Evolutionary conservation across 257 asterid species (phyloP).

Genomic region (Mentha longifolia): DNA sequence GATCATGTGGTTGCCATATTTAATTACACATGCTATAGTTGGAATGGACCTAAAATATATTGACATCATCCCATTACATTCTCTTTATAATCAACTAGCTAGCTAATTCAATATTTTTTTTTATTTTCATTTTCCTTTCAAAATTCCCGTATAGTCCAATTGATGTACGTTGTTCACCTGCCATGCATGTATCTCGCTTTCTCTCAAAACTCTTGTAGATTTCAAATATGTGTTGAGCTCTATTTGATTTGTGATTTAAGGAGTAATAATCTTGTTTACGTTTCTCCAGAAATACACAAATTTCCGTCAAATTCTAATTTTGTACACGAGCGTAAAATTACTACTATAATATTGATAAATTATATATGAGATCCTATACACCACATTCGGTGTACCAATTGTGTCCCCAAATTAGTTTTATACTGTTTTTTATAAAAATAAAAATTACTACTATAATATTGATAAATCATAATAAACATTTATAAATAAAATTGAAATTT

Average conservation of each 20-base stretch:
- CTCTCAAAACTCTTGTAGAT: too few relatives aligned
- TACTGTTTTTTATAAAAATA: too few relatives aligned
- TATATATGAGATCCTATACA: too few relatives aligned
- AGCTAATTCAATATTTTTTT: not conserved
- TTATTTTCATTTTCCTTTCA: not conserved
- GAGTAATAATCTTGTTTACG: not conserved
- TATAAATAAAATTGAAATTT: too few relatives aligned
- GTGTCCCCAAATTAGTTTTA: too few relatives aligned
- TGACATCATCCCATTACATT: not conserved
- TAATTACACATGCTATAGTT: conserved; percentile 6
- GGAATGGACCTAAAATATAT: conserved; percentile 22
- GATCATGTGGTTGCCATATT: too few relatives aligned
- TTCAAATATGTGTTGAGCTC: not conserved
- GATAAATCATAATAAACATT: too few relatives aligned
- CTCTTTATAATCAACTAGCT: not conserved
- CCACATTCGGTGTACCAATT: too few relatives aligned
- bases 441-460: too few relatives aligned
- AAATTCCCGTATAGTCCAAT: not conserved
- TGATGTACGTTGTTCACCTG: too few relatives aligned
- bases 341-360: too few relatives aligned
- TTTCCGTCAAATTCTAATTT: not conserved
- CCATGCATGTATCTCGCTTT: not conserved
- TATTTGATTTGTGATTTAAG: too few relatives aligned
- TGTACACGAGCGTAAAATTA: accelerated
- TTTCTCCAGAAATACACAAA: not conserved